These are phyloP conservation scores for Alternaria sp. DNA, from an alignment of 2,329 filamentous ascomycete species.

Conservation along the genomic window DNA sequence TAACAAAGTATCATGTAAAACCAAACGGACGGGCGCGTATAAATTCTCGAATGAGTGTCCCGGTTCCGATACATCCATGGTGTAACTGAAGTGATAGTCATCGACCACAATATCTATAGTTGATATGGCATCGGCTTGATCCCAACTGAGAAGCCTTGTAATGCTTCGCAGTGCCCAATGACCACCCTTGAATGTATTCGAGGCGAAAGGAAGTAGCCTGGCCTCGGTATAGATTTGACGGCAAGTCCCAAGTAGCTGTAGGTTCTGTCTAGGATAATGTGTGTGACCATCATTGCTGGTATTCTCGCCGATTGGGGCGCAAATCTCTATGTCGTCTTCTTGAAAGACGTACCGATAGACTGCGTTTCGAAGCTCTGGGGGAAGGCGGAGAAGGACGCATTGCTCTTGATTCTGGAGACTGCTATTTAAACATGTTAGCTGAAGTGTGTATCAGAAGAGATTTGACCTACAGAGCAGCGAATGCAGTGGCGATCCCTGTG, in stretches of 20 bases:
- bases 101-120: background rate
- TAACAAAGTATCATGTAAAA: background rate
- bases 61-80: background rate
- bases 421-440: background rate
- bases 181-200: background rate
- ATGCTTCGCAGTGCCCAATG: background rate
- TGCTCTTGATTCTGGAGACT: background rate
- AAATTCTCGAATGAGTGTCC: background rate
- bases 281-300: background rate
- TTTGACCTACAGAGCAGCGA: background rate
- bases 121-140: background rate
- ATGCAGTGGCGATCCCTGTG: background rate
- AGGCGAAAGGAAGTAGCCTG: background rate
- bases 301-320: background rate
- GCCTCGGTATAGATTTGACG: slow-evolving; percentile 1
- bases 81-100: background rate
- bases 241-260: background rate
- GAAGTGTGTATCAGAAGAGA: background rate
- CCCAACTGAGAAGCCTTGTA: background rate
- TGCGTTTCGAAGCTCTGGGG: slow-evolving; percentile 3
- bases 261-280: background rate
- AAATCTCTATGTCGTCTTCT: background rate
- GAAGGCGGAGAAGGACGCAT: slow-evolving; percentile 2
- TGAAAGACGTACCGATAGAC: slow-evolving; percentile 1
- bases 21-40: background rate